Evolutionary conservation across 176 grass and related monocot species (phyloP).

Genomic region (Triticum timopheevii): DNA sequence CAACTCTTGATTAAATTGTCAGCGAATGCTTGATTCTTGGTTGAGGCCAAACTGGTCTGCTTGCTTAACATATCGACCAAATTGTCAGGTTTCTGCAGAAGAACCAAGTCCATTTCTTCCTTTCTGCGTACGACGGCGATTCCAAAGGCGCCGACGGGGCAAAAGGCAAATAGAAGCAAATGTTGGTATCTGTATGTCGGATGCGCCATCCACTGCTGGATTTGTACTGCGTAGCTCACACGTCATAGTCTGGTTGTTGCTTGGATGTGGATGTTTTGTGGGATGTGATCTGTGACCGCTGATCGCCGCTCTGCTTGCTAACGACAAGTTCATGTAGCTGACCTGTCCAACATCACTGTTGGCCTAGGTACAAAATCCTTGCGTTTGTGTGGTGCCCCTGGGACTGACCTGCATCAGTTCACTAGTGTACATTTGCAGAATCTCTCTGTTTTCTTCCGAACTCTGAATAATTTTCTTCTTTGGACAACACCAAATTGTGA

Average conservation of each 20-base stretch:
- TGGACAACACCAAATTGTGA: neutral
- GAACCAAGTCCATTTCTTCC: conserved; percentile 73
- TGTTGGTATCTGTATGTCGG: conserved; percentile 15
- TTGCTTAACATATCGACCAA: neutral
- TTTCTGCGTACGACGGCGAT: conserved; percentile 52
- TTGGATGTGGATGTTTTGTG: neutral
- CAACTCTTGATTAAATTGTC: neutral
- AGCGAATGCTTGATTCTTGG: neutral
- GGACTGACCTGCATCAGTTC: neutral
- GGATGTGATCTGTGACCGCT: neutral
- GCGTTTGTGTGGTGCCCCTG: neutral
- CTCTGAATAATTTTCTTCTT: neutral
- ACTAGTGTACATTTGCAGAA: neutral
- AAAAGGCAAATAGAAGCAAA: conserved; percentile 36
- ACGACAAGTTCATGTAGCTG: neutral
- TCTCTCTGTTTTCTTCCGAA: neutral
- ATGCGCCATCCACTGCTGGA: conserved; percentile 8
- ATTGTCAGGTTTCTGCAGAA: conserved; percentile 88
- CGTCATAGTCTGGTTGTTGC: conserved; percentile 12
- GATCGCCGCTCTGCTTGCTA: neutral
- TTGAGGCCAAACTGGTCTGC: neutral
- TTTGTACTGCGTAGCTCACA: conserved; percentile 22
- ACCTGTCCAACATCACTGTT: neutral
- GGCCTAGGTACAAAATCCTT: neutral
- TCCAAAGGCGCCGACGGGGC: conserved; percentile 37